Evolutionary conservation across 1,139 yeast genomes (phyloP), one percentile per base, ranked within the genome.

Genomic region (Debaryomyces nepalensis): DNA sequence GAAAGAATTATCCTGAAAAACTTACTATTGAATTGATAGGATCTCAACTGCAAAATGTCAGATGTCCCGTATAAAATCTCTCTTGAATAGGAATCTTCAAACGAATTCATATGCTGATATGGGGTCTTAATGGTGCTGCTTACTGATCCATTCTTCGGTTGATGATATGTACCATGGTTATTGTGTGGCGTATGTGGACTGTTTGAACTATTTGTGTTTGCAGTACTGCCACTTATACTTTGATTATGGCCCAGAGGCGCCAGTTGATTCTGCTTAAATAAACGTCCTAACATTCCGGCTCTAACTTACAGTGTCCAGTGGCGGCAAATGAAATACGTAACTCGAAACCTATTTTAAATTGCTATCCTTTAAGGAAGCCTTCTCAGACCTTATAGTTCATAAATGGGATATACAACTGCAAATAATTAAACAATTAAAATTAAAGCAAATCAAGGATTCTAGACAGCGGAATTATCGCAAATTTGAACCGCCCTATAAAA

Each of bases 1-100:
- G 79, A 61, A 33, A 79, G 63, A 2, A 79, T 55, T 23, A 78
- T 54, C 27, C 84, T 58, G 53, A 74, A 76, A 11, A 61, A 58
- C 39, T 65, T 62, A 18, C 57, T 50, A 43, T 68, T 68, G 26
- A 75, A 53, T 23, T 62, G 65, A 49, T 44, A 58, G 0, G 72
- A 69, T 44, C 56, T 53, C 22, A 68, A 47, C 31, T 57, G 63
- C 38, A 55, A 47, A 15, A 63, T 54, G 40, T 66, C 66, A 33
- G 63, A 58, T n/a, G 71, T 64, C 2, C 77, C 79, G 44, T 73
- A 73, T 11, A 73, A 54, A 23, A 68, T 68, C 39, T 70, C 75
- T 32, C 78, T 50, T 1, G 76, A 68, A 50, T 70, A 70, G 6
- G 69, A 54, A 54, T 73, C 78, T 33, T 73, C 78, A 44, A 59